A percentile compares a stretch with the other conserved stretches of the same genome.
phyloP scores from a whole-genome alignment of 1,139 yeast species.

The Chernovozyma sophiae-reginae region DNA sequence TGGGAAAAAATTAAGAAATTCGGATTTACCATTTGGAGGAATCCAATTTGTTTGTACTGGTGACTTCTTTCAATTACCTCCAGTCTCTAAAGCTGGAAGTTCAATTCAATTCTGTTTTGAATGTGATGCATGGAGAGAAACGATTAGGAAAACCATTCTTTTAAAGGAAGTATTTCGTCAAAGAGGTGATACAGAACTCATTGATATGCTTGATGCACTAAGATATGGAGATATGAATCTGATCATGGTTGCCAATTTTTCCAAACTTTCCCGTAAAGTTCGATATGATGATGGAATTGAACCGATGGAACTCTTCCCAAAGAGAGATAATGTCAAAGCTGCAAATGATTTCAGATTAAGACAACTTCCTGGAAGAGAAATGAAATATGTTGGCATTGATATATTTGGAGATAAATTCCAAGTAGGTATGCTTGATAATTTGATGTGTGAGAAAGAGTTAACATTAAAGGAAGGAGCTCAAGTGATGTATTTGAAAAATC shows the following conservation, averaged over 20 bases:
- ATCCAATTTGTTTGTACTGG: constrained; percentile 76
- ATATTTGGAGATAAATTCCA: constrained; percentile 21
- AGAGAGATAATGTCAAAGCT: constrained; percentile 65
- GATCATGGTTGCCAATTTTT: constrained; percentile 42
- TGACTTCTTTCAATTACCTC: constrained; percentile 84
- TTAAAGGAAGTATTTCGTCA: constrained; percentile 70
- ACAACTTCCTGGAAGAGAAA: constrained; percentile 28
- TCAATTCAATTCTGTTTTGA: constrained; percentile 52
- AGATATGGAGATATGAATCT: constrained; percentile 60
- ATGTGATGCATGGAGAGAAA: constrained; percentile 50
- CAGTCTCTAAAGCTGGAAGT: constrained; percentile 50
- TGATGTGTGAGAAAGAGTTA: constrained; percentile 44
- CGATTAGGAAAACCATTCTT: constrained; percentile 52
- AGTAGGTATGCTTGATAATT: constrained; percentile 32
- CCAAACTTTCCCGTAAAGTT: constrained; percentile 48
- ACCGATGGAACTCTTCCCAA: constrained; percentile 79
- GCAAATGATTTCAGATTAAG: constrained; percentile 59
- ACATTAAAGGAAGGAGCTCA: constrained; percentile 57
- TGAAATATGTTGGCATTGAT: constrained; percentile 55
- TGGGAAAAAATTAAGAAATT: constrained; percentile 51
- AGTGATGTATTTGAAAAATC: constrained; percentile 52
- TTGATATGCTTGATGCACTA: constrained; percentile 70
- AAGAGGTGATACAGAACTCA: constrained; percentile 60
- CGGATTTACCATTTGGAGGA: constrained; percentile 66
- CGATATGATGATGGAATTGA: constrained; percentile 66